phyloP scores from a whole-genome alignment of 768 basidiomycete genomes.

The Rhodocollybia butyracea region DNA sequence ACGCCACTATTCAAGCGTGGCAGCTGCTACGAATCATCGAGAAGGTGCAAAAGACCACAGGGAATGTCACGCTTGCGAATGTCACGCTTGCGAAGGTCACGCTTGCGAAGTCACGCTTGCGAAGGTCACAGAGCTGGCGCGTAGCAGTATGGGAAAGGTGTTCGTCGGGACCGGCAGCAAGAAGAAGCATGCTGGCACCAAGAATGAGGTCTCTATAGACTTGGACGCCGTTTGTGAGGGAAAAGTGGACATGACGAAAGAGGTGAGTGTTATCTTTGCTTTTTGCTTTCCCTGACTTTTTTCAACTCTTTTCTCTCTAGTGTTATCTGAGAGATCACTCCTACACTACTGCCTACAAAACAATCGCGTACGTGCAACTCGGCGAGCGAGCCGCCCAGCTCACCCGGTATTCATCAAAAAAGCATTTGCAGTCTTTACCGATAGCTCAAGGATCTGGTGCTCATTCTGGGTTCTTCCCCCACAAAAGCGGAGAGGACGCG shows the following conservation, averaged over 20 bases:
- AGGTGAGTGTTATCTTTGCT: slow-evolving; percentile 43
- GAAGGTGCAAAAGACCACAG: slow-evolving; percentile 42
- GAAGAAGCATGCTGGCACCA: slow-evolving; percentile 34
- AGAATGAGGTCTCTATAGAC: slow-evolving; percentile 53
- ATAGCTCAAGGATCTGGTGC: not conserved
- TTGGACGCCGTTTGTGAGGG: slow-evolving; percentile 60
- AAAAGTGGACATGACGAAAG: slow-evolving; percentile 59
- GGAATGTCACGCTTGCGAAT: slow-evolving; percentile 69
- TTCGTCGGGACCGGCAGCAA: slow-evolving; percentile 9
- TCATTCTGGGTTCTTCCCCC: not conserved
- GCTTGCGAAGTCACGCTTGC: no score
- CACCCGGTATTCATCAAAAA: slow-evolving; percentile 43
- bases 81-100: no score
- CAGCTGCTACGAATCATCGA: slow-evolving; percentile 63
- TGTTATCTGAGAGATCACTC: slow-evolving; percentile 63
- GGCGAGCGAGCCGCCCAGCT: slow-evolving; percentile 46
- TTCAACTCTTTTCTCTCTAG: slow-evolving; percentile 43
- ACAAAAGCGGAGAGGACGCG: not conserved
- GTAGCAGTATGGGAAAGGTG: slow-evolving; percentile 49
- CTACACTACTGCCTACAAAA: slow-evolving; percentile 48
- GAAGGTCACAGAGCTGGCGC: slow-evolving; percentile 61
- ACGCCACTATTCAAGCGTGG: slow-evolving; percentile 80
- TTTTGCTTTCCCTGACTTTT: slow-evolving; percentile 3
- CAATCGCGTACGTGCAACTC: slow-evolving; percentile 55
- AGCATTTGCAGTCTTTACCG: slow-evolving; percentile 2